Evolutionary conservation across 768 basidiomycete species (phyloP), one percentile per base, ranked within the genome.

Genomic region (Rhizopogon sp.): DNA sequence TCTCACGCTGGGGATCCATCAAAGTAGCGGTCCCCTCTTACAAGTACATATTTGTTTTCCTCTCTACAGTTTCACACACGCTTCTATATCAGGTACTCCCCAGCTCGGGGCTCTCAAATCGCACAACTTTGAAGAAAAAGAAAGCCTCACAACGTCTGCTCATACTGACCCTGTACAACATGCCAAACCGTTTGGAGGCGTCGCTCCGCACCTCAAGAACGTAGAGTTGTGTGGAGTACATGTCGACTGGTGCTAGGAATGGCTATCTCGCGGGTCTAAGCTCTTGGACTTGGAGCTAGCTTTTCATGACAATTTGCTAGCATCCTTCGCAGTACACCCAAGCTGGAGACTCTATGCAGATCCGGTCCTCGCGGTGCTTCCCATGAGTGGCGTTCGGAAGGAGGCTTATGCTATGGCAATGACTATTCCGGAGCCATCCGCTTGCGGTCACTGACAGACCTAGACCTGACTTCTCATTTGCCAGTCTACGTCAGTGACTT

Each of bases 211-310:
- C 6, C 70, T 90, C 13, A 69, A 65, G 20, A 61, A 68, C 4
- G 66, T 81, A 33, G 70, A 72, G 10, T 72, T 90, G 28, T 87
- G 84, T 82, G 87, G 86, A 35, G 83, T 88, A 5, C 87, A 87
- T 57, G 66, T 90, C 35, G 77, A 83, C 54, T 90, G 88, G 88
- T 72, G 76, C 31, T 70, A 73, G 31, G 71, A 75, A 14, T 63
- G 74, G 17, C 57, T 69, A 25, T 35, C 54, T 5, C 59, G 63
- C 3, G 63, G 65, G 3, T n/a, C 56, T 29, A 60, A 57, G 7
- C 69, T 90, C 28, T 62, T 59, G 17, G 75, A 79, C 13, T 64
- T 90, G 17, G 79, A 85, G 60, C 71, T 90, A 41, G 79, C 82
- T 0, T 88, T 78, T 69, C 87, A 87, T 60, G 66, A 9, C 74